phyloP scores from a whole-genome alignment of 2,329 filamentous ascomycete species.

The Ceratocystis albifundus region DNA sequence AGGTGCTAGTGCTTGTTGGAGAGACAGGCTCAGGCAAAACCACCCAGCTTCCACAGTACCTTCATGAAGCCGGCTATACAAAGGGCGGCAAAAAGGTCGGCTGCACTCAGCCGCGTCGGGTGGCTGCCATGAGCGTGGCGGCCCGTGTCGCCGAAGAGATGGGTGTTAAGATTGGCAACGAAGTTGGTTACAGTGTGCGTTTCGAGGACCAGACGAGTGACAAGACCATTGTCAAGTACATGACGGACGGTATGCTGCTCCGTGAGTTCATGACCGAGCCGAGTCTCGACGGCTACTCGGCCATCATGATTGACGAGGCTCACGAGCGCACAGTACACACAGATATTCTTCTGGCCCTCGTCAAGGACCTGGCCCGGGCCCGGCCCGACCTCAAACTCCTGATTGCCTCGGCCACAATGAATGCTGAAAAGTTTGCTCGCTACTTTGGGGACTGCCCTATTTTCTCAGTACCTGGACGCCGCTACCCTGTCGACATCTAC shows the following conservation, averaged over 20 bases:
- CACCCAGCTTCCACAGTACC: slow-evolving; percentile 86
- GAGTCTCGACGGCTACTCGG: slow-evolving; percentile 68
- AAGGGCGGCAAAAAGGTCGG: slow-evolving; percentile 75
- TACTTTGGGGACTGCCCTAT: slow-evolving; percentile 92
- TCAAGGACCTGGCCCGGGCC: slow-evolving; percentile 78
- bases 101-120: slow-evolving; percentile 87
- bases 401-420: slow-evolving; percentile 89
- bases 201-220: slow-evolving; percentile 89
- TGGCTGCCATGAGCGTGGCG: slow-evolving; percentile 96
- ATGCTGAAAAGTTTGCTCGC: slow-evolving; percentile 78
- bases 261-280: slow-evolving; percentile 85
- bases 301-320: slow-evolving; percentile 92
- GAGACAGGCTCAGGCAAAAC: slow-evolving; percentile 95
- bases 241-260: slow-evolving; percentile 93
- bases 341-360: slow-evolving; percentile 74
- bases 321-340: slow-evolving; percentile 89
- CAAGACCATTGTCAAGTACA: slow-evolving; percentile 86
- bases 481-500: slow-evolving; percentile 82
- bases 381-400: slow-evolving; percentile 78
- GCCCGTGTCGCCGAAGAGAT: slow-evolving; percentile 90
- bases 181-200: slow-evolving; percentile 88
- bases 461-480: slow-evolving; percentile 83
- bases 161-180: slow-evolving; percentile 75
- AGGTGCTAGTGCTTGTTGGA: slow-evolving; percentile 82
- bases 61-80: slow-evolving; percentile 83